These are phyloP conservation scores for Davidsoniella neocaledoniae DNA, from an alignment of 2,329 filamentous ascomycete genomes.

Conservation along the genomic window DNA sequence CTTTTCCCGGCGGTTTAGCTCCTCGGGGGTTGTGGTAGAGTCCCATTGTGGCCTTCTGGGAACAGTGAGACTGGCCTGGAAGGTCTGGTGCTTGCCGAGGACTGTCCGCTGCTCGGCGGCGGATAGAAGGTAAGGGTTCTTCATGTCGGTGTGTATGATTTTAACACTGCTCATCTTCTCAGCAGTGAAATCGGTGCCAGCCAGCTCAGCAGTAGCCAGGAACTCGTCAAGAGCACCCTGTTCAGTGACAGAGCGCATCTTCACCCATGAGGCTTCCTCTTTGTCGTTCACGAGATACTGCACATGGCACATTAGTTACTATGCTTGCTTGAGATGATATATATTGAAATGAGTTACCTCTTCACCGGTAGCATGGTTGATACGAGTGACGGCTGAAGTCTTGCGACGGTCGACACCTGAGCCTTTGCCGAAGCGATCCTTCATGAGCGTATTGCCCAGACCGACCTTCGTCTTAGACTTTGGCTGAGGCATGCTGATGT, in stretches of 20 bases:
- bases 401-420: constrained; percentile 73
- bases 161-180: constrained; percentile 99
- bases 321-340: neutral
- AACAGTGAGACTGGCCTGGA: constrained; percentile 66
- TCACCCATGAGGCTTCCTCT: constrained; percentile 90
- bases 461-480: constrained; percentile 94
- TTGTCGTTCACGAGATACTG: constrained; percentile 80
- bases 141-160: constrained; percentile 92
- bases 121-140: constrained; percentile 84
- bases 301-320: constrained; percentile 14
- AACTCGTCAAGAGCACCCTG: constrained; percentile 96
- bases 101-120: constrained; percentile 65
- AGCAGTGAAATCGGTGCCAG: constrained; percentile 96
- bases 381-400: constrained; percentile 40
- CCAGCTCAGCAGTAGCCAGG: constrained; percentile 82
- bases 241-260: constrained; percentile 98
- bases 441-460: constrained; percentile 95
- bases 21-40: constrained; percentile 60
- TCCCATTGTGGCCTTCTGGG: constrained; percentile 85
- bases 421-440: constrained; percentile 90
- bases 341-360: constrained; percentile 27
- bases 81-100: constrained; percentile 65
- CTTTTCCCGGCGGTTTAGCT: constrained; percentile 65
- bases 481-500: constrained; percentile 40
- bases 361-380: constrained; percentile 66